Base-by-base conservation (phyloP, 768 basidiomycete genomes). In the Trametes sanguinea region DNA sequence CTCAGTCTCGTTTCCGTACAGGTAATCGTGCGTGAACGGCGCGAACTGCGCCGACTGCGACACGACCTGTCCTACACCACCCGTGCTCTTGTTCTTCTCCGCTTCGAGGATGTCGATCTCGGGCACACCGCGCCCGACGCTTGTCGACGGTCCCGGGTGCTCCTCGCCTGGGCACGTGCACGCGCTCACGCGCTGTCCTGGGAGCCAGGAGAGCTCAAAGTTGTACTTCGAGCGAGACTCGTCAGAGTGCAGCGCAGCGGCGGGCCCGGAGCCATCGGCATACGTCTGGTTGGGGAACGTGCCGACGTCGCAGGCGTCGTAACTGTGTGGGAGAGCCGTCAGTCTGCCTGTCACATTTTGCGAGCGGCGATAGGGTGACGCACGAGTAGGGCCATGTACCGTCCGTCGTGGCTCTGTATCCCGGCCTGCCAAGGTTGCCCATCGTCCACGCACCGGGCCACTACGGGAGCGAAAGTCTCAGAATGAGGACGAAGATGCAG, bases 391-490 rank as follows among this genome's bases (percentile, higher is more conserved):
- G 91, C 90, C 92, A 91, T 60, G 81, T 80, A 4, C 94, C 93
- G 52, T 94, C 92, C 1, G 88, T 89, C 1, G 90, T 85, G 0
- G 87, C 90, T 5, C 84, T 77, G 71, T 90, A 94, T 6, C 93
- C 94, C 0, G 93, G 85, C 42, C 94, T 76, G 1, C 85, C 93
- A 4, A 95, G 80, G 71, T 95, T 96, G 2, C 93, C 93, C 87
- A 90, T 89, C 17, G 89, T 91, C 93, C 93, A 94, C 2, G 83
- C 84, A 65, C 89, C 92, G 40, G 91, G 92, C 92, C 90, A 93
- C 86, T 88, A 54, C 22, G 51, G 33, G 42, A 57, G 5, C 42
- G 40, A 30, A 46, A 45, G 14, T 16, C 2, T 46, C 29, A 35
- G 40, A 29, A 51, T 22, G 29, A 8, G 40, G 30, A 51, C 30